Conservation (phyloP, 805 yeast species). For the Yarrowia sp. region DNA sequence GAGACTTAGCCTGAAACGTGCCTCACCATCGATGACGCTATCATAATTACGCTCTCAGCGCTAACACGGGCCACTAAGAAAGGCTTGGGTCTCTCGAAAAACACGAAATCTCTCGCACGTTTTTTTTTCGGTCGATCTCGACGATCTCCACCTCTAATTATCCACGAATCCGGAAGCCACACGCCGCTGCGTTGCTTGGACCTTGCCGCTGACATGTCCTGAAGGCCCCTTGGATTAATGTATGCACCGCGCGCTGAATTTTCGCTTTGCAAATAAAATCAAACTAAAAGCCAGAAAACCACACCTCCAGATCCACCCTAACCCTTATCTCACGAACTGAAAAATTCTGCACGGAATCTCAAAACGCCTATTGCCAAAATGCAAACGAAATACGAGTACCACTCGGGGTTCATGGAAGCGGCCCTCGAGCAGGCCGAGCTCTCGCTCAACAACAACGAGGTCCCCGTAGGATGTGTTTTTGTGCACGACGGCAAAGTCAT, state of each 20-base stretch:
- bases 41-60: too few relatives aligned
- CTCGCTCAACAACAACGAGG: constrained; percentile 68
- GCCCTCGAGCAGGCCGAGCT: constrained; percentile 51
- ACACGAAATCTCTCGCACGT: too few relatives aligned
- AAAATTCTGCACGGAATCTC: constrained; percentile 11
- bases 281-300: not conserved
- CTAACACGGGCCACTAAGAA: too few relatives aligned
- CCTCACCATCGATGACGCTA: too few relatives aligned
- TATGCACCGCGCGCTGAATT: not conserved
- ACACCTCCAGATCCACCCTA: not conserved
- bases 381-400: constrained; percentile 16
- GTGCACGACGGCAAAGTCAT: constrained; percentile 55
- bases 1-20: too few relatives aligned
- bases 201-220: too few relatives aligned
- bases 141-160: not conserved
- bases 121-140: not conserved
- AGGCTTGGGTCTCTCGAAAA: not conserved
- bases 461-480: constrained; percentile 81
- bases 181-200: too few relatives aligned
- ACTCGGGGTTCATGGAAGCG: constrained; percentile 38
- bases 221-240: not conserved
- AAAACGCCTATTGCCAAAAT: not conserved
- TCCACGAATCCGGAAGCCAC: too few relatives aligned
- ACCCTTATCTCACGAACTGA: not conserved
- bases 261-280: too few relatives aligned